Conservation (phyloP, 495 filamentous ascomycete genomes). For the Glonium stellatum region DNA sequence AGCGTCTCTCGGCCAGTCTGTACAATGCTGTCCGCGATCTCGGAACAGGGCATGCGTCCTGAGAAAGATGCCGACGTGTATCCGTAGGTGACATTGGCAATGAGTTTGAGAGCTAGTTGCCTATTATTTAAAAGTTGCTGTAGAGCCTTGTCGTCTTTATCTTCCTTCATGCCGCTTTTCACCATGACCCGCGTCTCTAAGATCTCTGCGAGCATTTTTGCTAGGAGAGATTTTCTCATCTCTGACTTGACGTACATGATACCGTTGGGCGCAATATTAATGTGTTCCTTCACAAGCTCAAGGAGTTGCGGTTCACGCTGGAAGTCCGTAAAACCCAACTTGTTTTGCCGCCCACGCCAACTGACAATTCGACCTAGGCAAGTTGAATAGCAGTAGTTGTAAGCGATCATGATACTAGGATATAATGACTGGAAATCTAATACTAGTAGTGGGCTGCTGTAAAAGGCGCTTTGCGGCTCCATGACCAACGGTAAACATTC, state of each 20-base stretch:
- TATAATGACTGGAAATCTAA: slow-evolving; percentile 96
- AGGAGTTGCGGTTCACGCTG: slow-evolving; percentile 65
- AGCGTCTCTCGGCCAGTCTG: slow-evolving; percentile 91
- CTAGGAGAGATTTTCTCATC: slow-evolving; percentile 81
- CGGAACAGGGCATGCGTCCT: slow-evolving; percentile 92
- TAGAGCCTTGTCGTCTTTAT: slow-evolving; percentile 81
- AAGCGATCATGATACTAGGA: slow-evolving; percentile 96
- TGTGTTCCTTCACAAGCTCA: slow-evolving; percentile 70
- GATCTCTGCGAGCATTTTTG: slow-evolving; percentile 95
- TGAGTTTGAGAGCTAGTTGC: slow-evolving; percentile 91
- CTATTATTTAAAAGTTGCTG: slow-evolving; percentile 89
- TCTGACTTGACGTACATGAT: slow-evolving; percentile 88
- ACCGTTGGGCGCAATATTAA: slow-evolving; percentile 93
- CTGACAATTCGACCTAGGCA: slow-evolving; percentile 77
- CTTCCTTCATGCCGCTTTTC: slow-evolving; percentile 91
- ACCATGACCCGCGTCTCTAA: slow-evolving; percentile 97
- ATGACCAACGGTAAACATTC: slow-evolving; percentile 95
- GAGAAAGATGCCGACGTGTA: slow-evolving; percentile 96
- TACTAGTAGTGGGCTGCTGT: slow-evolving; percentile 80
- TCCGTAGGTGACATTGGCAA: slow-evolving; percentile 96
- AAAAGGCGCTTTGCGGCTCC: slow-evolving; percentile 95
- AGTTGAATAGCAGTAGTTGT: slow-evolving; percentile 99
- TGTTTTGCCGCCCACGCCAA: slow-evolving; percentile 78
- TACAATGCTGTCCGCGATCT: slow-evolving; percentile 97
- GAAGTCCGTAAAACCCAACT: slow-evolving; percentile 90